A percentile compares a stretch with the other conserved stretches of the same genome.
Evolutionary conservation across 768 basidiomycete species (phyloP).

Genomic region (Clavaria fumosa): DNA sequence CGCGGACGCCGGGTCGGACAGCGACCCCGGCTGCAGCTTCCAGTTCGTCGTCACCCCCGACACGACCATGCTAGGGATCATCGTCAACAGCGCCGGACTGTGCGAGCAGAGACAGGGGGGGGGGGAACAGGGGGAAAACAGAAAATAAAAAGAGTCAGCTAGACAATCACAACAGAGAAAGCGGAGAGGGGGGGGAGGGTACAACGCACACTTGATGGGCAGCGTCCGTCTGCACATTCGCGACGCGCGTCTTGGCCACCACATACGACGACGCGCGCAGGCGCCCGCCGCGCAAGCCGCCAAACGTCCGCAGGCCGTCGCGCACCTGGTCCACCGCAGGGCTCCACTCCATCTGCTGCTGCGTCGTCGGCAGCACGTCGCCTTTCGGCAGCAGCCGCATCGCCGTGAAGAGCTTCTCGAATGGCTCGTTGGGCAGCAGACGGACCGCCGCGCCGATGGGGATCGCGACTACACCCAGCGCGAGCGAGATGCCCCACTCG

Average conservation of each 20-base stretch:
- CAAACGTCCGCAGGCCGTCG: constrained; percentile 76
- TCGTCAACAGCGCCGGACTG: constrained; percentile 24
- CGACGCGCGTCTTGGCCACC: constrained; percentile 57
- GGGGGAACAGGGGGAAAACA: too few species aligned
- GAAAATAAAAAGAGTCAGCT: too few species aligned
- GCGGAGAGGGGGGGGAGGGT: too few species aligned
- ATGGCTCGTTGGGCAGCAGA: constrained; percentile 62
- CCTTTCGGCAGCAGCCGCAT: constrained; percentile 47
- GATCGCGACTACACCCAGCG: constrained; percentile 74
- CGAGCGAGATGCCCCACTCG: constrained; percentile 89
- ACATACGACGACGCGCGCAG: constrained; percentile 77
- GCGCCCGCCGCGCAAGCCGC: constrained; percentile 78
- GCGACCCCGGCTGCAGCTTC: constrained; percentile 25
- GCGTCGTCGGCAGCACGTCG: constrained; percentile 47
- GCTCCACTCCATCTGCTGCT: constrained; percentile 55
- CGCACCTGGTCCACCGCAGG: constrained; percentile 68
- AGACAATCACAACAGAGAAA: too few species aligned
- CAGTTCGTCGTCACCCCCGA: constrained; percentile 56
- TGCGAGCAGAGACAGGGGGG: too few species aligned
- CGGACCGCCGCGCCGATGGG: constrained; percentile 79
- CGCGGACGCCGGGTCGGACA: constrained; percentile 59
- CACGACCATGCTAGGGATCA: constrained; percentile 33
- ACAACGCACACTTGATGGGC: too few species aligned
- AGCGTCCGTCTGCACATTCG: too few species aligned
- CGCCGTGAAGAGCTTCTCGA: constrained; percentile 38